Evolutionary conservation across 257 asterid genomes (phyloP).

Genomic region (Coffea eugenioides): DNA sequence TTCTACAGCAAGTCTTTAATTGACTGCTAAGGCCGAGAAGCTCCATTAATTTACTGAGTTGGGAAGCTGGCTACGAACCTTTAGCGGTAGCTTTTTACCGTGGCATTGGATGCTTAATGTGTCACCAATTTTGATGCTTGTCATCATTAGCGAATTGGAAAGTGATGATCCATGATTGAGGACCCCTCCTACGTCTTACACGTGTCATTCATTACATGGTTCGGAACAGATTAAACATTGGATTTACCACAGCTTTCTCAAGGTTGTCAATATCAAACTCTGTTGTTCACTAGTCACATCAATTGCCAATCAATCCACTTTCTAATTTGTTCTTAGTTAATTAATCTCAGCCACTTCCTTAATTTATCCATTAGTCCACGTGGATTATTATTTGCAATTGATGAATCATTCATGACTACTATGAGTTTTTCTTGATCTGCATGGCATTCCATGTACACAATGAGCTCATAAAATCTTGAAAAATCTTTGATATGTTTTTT

Average conservation of each 20-base stretch:
- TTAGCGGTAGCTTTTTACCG: neutral
- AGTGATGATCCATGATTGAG: constrained; percentile 6
- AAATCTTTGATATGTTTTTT: neutral
- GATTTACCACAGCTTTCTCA: neutral
- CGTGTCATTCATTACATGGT: neutral
- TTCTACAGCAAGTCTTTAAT: neutral
- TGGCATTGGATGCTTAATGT: constrained; percentile 20
- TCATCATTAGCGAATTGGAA: constrained; percentile 15
- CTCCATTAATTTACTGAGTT: neutral
- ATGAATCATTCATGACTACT: no score
- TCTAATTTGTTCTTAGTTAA: neutral
- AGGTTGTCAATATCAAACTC: neutral
- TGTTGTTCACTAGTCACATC: neutral
- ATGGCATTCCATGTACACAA: neutral
- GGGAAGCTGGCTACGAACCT: neutral
- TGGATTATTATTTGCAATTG: neutral
- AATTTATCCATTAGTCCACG: neutral
- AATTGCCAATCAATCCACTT: neutral
- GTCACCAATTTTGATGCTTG: constrained; percentile 4
- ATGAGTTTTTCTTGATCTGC: neutral
- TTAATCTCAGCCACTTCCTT: neutral
- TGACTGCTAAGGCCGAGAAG: constrained; percentile 1
- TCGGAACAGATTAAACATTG: neutral
- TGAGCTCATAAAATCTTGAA: neutral
- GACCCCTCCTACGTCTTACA: neutral